These are phyloP conservation scores for Arthrobotrys sphaeroides DNA, from an alignment of 2,329 filamentous ascomycete species.

Conservation along the genomic window DNA sequence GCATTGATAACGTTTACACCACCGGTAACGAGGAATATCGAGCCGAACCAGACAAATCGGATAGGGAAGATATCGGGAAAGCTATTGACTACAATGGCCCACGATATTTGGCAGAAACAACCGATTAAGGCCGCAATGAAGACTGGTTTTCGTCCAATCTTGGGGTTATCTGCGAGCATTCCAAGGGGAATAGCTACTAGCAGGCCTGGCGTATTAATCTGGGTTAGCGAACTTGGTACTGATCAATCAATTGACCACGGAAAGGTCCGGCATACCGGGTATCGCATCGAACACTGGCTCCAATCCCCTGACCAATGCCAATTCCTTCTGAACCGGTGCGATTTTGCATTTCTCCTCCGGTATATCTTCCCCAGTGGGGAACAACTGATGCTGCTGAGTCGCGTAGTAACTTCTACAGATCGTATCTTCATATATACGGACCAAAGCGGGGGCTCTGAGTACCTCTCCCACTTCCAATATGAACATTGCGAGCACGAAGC, in stretches of 20 bases:
- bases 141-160: conserved; percentile 40
- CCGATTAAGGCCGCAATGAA: conserved; percentile 19
- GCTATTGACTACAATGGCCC: conserved; percentile 10
- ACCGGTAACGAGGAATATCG: conserved; percentile 28
- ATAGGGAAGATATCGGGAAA: conserved; percentile 40
- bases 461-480: conserved; percentile 18
- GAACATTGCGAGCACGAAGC: conserved; percentile 17
- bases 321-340: conserved; percentile 35
- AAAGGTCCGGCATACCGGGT: conserved; percentile 42
- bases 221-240: background rate
- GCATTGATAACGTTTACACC: conserved; percentile 28
- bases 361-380: conserved; percentile 13
- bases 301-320: conserved; percentile 35
- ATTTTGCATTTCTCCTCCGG: conserved; percentile 48
- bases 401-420: conserved; percentile 45
- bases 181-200: conserved; percentile 41
- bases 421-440: conserved; percentile 48
- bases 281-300: conserved; percentile 52
- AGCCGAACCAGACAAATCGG: conserved; percentile 38
- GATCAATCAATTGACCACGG: too few species aligned
- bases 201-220: background rate
- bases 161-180: conserved; percentile 49
- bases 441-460: conserved; percentile 10
- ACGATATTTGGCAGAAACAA: conserved; percentile 1
- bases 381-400: conserved; percentile 10